phyloP scores from a whole-genome alignment of 345 rosid species.

The Pseudoturritis turrita region DNA sequence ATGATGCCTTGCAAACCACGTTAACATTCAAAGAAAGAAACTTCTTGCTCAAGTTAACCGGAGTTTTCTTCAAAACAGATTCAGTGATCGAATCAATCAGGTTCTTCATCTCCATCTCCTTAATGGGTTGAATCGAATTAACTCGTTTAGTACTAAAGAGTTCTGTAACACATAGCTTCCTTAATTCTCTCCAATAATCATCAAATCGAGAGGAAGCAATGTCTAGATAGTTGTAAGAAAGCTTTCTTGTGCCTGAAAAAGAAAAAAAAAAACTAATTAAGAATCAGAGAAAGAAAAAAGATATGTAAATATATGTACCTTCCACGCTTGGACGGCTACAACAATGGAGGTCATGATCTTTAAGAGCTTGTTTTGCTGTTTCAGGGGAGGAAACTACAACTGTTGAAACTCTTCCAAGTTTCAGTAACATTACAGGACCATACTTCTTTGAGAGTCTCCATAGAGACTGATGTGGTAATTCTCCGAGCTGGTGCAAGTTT shows the following conservation, averaged over 20 bases:
- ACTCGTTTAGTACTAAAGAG: constrained; percentile 24
- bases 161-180: constrained; percentile 32
- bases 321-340: constrained; percentile 39
- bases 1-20: constrained; percentile 26
- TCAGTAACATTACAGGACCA: constrained; percentile 28
- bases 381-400: constrained; percentile 28
- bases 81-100: constrained; percentile 30
- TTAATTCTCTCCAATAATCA: constrained; percentile 36
- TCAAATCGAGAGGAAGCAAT: constrained; percentile 26
- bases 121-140: constrained; percentile 13
- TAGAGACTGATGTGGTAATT: constrained; percentile 22
- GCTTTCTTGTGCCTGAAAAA: constrained; percentile 17
- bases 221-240: constrained; percentile 36
- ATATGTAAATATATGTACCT: not conserved
- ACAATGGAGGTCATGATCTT: constrained; percentile 32
- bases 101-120: constrained; percentile 32
- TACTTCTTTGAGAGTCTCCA: constrained; percentile 20
- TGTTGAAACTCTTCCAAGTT: constrained; percentile 22
- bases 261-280: not conserved
- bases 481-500: constrained; percentile 45
- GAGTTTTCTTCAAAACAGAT: constrained; percentile 1
- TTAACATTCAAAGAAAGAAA: constrained; percentile 24
- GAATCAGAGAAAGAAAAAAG: not conserved
- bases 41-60: constrained; percentile 32
- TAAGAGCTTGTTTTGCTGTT: constrained; percentile 27